Evolutionary conservation across 306 rosid species (phyloP).

Genomic region (Argentina anserina): DNA sequence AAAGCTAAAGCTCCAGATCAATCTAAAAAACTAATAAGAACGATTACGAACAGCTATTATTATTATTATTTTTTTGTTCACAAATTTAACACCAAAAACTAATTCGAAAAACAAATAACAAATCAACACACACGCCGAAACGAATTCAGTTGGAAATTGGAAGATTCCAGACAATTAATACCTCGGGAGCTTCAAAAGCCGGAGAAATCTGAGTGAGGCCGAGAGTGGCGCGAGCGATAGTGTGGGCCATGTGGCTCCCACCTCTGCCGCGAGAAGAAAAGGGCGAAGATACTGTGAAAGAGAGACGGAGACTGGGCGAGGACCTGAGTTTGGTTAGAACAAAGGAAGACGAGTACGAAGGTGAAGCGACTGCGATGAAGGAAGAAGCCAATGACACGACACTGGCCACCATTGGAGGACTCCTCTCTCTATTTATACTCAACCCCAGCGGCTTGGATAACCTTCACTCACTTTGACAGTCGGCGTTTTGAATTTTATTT

Average conservation of each 20-base stretch:
- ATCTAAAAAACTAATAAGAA: background rate
- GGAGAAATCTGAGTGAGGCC: conserved; percentile 79
- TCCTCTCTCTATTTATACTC: conserved; percentile 46
- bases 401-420: conserved; percentile 54
- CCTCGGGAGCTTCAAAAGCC: conserved; percentile 54
- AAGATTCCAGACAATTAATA: background rate
- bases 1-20: background rate
- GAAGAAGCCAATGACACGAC: conserved; percentile 41
- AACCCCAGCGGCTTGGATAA: conserved; percentile 17
- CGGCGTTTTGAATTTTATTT: background rate
- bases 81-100: background rate
- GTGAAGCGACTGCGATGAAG: conserved; percentile 23
- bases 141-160: background rate
- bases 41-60: background rate
- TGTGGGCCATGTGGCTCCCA: conserved; percentile 70
- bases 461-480: background rate
- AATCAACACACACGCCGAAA: background rate
- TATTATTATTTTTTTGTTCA: no score
- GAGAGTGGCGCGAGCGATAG: conserved; percentile 68
- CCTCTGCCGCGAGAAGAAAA: conserved; percentile 35
- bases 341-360: conserved; percentile 38
- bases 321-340: conserved; percentile 34
- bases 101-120: background rate
- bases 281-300: conserved; percentile 35
- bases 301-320: conserved; percentile 27